Evolutionary conservation across 805 yeast species (phyloP), one percentile per base, ranked within the genome.

Genomic region (Candida qinlingensis): DNA sequence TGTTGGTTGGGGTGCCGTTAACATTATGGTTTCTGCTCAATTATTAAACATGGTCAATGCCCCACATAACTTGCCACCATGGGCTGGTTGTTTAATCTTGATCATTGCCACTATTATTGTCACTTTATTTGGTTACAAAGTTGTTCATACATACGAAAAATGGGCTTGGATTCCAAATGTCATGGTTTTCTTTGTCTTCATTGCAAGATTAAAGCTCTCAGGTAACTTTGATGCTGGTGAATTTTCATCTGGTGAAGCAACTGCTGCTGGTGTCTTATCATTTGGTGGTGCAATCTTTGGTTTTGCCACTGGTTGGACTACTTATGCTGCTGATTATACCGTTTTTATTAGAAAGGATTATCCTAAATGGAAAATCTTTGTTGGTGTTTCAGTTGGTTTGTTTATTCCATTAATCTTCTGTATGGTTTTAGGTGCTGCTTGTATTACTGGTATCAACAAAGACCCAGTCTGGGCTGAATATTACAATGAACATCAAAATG

Each of bases 1-100:
- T 77, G 80, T 90, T 48, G 97, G 97, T 59, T 91, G 97, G 97
- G 87, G 94, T 68, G 88, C 96, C 9, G 92, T 89, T 42, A 91
- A 91, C 69, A 87, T 87, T 53, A 86, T 90, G 79, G 85, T 90
- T 33, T 81, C 94, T 35, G 96, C 96, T 27, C 94, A 88, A 66
- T 71, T 90, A 54, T 72, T 90, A 50, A 81, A 84, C 68, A 80
- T 85, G 62, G 84, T 91, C 52, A 88, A 88, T 72, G 71, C 71
- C 37, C 68, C 71, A 45, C 69, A 69, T 50, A 58, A 73, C 52
- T 71, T 85, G 56, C 97, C 97, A 38, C 86, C 92, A 37, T 87
- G 96, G 94, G 97, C 89, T 37, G 97, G 95, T 36, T 84, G 95
- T 67, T 60, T 91, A 45, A 77, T 91, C 50, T 71, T 91, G 59